Evolutionary conservation across 805 yeast species (phyloP).

Genomic region (Peterozyma xylosa): DNA sequence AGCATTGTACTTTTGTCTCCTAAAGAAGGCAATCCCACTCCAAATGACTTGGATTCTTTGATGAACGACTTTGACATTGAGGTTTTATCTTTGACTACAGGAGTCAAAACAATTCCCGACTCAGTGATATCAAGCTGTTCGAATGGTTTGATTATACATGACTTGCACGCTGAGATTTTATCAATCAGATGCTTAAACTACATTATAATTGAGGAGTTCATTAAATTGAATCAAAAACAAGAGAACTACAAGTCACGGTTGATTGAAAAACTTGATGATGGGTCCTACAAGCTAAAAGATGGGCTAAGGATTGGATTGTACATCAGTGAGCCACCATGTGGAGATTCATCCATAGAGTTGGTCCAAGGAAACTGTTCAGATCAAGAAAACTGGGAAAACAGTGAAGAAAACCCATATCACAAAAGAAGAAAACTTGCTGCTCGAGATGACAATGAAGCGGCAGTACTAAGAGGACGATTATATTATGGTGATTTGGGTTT

Average conservation of each 20-base stretch:
- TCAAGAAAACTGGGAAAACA: constrained; percentile 13
- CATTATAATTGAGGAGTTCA: constrained; percentile 43
- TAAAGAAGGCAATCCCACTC: constrained; percentile 7
- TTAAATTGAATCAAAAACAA: constrained; percentile 11
- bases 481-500: constrained; percentile 48
- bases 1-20: constrained; percentile 46
- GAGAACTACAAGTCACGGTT: constrained; percentile 8
- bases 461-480: constrained; percentile 53
- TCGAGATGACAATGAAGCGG: background rate
- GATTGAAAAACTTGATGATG: background rate
- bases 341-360: constrained; percentile 72
- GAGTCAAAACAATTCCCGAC: constrained; percentile 74
- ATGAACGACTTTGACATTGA: constrained; percentile 13
- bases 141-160: constrained; percentile 68
- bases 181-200: constrained; percentile 65
- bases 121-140: constrained; percentile 26
- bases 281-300: constrained; percentile 23
- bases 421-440: background rate
- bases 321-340: constrained; percentile 81
- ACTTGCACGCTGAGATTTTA: constrained; percentile 84
- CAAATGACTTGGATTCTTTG: background rate
- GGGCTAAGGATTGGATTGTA: constrained; percentile 47
- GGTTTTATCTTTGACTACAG: constrained; percentile 60
- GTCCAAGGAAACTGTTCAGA: constrained; percentile 16
- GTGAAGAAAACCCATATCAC: constrained; percentile 5